A percentile compares a stretch with the other conserved stretches of the same genome.
phyloP scores from a whole-genome alignment of 2,329 filamentous ascomycete species.

The Aspergillus jensenii region DNA sequence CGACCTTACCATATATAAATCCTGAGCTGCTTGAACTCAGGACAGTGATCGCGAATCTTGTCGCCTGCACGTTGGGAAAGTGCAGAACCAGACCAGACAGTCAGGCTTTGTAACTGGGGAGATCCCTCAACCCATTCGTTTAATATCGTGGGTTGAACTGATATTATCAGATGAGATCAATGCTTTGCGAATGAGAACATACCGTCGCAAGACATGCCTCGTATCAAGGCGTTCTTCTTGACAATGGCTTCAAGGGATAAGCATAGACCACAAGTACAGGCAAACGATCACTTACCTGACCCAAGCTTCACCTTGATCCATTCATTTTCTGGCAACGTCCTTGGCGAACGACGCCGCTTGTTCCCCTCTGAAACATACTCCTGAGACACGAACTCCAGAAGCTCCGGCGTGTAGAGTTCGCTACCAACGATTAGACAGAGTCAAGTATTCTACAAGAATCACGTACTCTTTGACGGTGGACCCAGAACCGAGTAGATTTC shows the following conservation, averaged over 20 bases:
- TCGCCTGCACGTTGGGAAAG: constrained; percentile 56
- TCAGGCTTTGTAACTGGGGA: constrained; percentile 58
- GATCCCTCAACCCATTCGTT: constrained; percentile 60
- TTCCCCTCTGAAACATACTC: constrained; percentile 20
- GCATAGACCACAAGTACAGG: background rate
- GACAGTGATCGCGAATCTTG: constrained; percentile 59
- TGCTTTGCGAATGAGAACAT: constrained; percentile 17
- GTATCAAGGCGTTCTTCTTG: constrained; percentile 54
- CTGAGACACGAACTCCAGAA: constrained; percentile 28
- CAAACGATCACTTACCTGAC: constrained; percentile 39
- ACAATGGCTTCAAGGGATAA: constrained; percentile 41
- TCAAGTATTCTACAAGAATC: background rate
- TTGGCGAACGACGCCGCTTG: constrained; percentile 24
- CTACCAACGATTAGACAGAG: constrained; percentile 27
- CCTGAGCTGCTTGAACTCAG: constrained; percentile 60
- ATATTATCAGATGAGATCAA: constrained; percentile 2
- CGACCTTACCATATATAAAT: constrained; percentile 52
- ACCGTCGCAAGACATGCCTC: constrained; percentile 58
- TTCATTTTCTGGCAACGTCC: constrained; percentile 24
- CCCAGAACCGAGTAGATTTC: constrained; percentile 59
- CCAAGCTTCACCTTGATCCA: constrained; percentile 50
- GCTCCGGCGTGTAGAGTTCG: constrained; percentile 53
- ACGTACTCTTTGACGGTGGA: constrained; percentile 57
- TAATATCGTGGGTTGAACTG: constrained; percentile 54
- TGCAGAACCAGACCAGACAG: constrained; percentile 61